A percentile compares a stretch with the other conserved stretches of the same genome.
phyloP scores from a whole-genome alignment of 129 eudicot genomes.

The Arctium minus region DNA sequence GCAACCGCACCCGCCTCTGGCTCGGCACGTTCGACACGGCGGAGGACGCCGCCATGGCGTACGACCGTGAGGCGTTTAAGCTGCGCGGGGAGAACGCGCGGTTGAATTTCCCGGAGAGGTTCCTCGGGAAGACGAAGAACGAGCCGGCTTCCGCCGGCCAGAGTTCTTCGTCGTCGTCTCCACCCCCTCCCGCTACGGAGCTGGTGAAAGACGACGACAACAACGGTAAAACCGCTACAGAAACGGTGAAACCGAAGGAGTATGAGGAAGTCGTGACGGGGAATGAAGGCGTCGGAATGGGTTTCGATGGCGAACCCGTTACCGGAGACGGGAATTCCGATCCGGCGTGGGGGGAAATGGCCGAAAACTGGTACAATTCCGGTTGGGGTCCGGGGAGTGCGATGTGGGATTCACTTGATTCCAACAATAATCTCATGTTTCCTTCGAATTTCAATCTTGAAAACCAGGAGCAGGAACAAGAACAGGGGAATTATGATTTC shows the following conservation, averaged over 20 bases:
- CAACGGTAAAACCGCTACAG: not conserved
- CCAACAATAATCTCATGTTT: conserved; percentile 49
- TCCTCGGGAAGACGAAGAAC: conserved; percentile 37
- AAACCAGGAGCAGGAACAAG: conserved; percentile 20
- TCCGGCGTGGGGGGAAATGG: conserved; percentile 68
- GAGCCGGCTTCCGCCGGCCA: conserved; percentile 12
- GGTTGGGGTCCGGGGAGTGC: conserved; percentile 98
- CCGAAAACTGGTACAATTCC: conserved; percentile 64
- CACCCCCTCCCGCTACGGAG: conserved; percentile 13
- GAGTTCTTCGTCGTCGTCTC: conserved; percentile 21
- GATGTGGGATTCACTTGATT: conserved; percentile 82
- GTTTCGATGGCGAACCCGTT: not conserved
- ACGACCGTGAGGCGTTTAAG: conserved; percentile 84
- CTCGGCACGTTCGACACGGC: conserved; percentile 90
- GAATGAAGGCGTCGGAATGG: conserved; percentile 14
- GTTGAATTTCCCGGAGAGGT: conserved; percentile 79
- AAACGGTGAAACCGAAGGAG: conserved; percentile 13
- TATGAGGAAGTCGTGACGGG: conserved; percentile 24
- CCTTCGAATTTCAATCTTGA: conserved; percentile 50
- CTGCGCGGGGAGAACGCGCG: conserved; percentile 75
- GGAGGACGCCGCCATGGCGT: conserved; percentile 92
- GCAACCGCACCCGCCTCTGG: conserved; percentile 85
- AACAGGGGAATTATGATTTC: conserved; percentile 34
- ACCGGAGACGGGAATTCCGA: conserved; percentile 23
- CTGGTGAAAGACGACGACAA: not conserved